Percentiles rank a stretch among this genome's conserved stretches.
These are phyloP conservation scores for Entomortierella lignicola DNA, from an alignment of 192 early-diverging fungal genomes.

Conservation along the genomic window DNA sequence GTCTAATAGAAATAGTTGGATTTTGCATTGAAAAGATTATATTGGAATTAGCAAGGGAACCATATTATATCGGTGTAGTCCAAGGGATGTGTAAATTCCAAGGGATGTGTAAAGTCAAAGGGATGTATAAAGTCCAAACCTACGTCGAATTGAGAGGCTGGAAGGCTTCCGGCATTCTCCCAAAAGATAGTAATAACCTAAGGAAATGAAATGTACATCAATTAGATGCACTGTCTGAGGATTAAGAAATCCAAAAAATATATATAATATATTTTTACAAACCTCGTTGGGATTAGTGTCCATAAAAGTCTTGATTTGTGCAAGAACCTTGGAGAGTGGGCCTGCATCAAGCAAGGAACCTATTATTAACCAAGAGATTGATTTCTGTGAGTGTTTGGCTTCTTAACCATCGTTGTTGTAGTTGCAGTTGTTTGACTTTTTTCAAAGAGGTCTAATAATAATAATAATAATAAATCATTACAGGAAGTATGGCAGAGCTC, in stretches of 20 bases:
- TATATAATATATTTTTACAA: neutral
- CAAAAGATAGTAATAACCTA: constrained; percentile 80
- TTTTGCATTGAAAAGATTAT: no score
- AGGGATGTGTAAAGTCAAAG: no score
- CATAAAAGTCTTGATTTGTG: constrained; percentile 67
- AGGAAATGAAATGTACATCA: neutral
- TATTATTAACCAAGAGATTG: constrained; percentile 1
- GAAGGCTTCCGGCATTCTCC: constrained; percentile 69
- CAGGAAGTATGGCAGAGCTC: constrained; percentile 78
- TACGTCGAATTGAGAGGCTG: constrained; percentile 60
- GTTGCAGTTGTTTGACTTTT: no score
- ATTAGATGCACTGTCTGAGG: no score
- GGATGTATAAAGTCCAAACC: no score
- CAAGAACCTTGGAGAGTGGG: constrained; percentile 64
- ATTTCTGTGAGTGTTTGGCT: neutral
- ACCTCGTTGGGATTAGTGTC: constrained; percentile 73
- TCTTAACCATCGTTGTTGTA: no score
- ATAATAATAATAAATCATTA: constrained; percentile 23
- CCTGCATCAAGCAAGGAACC: constrained; percentile 69
- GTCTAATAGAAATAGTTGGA: constrained; percentile 26
- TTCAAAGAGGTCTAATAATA: no score
- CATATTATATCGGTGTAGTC: no score
- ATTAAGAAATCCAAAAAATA: neutral
- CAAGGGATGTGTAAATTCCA: no score
- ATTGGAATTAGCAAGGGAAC: neutral